phyloP scores from a whole-genome alignment of 208 protist genomes.

The Novymonas esmeraldas region DNA sequence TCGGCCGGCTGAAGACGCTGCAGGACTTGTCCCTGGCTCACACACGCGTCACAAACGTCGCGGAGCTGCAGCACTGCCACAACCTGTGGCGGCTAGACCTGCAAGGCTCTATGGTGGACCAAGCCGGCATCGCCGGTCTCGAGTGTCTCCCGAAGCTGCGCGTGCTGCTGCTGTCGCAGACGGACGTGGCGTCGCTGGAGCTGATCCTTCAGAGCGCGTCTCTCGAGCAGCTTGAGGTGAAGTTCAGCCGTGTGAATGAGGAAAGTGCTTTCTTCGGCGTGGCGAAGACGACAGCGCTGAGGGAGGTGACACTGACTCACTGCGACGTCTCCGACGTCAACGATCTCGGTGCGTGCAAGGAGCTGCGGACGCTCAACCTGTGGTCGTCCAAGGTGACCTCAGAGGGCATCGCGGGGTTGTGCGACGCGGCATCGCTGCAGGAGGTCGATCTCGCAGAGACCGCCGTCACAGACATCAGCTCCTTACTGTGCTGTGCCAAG shows the following conservation, averaged over 20 bases:
- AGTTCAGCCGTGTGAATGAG: slow-evolving; percentile 15
- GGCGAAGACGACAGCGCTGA: slow-evolving; percentile 11
- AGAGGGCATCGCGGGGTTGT: slow-evolving; percentile 24
- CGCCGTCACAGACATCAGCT: slow-evolving; percentile 14
- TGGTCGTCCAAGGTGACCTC: slow-evolving; percentile 31
- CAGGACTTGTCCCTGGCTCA: slow-evolving; percentile 29
- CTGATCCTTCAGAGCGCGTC: slow-evolving; percentile 8
- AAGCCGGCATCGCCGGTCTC: slow-evolving; percentile 17
- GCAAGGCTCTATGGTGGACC: slow-evolving; percentile 21
- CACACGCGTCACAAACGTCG: slow-evolving; percentile 28
- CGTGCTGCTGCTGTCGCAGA: slow-evolving; percentile 28
- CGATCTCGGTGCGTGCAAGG: slow-evolving; percentile 10
- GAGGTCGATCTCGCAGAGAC: slow-evolving; percentile 43
- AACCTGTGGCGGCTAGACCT: slow-evolving; percentile 24
- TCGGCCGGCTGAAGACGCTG: slow-evolving; percentile 19
- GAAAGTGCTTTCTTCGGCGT: slow-evolving; percentile 9
- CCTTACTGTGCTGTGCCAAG: slow-evolving; percentile 25
- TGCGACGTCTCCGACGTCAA: slow-evolving; percentile 19
- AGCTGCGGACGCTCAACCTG: slow-evolving; percentile 25
- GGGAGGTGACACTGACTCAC: slow-evolving; percentile 29
- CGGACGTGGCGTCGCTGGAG: slow-evolving; percentile 14
- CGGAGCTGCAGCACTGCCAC: slow-evolving; percentile 10
- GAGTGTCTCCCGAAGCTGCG: slow-evolving; percentile 20
- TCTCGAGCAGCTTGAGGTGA: slow-evolving; percentile 26
- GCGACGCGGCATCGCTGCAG: slow-evolving; percentile 7